Evolutionary conservation across 345 rosid genomes (phyloP).

Genomic region (Microthlaspi erraticum): DNA sequence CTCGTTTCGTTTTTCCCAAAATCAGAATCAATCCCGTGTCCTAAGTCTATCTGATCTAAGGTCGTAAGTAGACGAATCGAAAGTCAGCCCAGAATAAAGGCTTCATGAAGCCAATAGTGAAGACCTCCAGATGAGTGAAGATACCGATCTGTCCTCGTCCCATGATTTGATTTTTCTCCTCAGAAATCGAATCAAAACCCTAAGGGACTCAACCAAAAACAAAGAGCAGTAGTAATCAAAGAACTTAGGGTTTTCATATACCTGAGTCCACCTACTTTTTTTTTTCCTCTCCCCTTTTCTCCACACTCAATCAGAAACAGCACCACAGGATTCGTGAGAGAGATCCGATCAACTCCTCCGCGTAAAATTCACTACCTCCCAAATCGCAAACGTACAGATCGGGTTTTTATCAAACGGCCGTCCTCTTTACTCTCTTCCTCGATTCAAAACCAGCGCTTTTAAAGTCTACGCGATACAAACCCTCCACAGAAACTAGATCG

Average conservation of each 20-base stretch:
- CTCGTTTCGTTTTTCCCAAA: too few relatives aligned
- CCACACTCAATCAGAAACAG: not conserved
- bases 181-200: too few relatives aligned
- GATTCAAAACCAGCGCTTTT: not conserved
- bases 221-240: constrained; percentile 45
- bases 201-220: constrained; percentile 13
- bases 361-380: not conserved
- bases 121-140: too few relatives aligned
- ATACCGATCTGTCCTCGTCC: too few relatives aligned
- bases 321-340: not conserved
- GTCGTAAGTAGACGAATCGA: too few relatives aligned
- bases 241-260: constrained; percentile 46
- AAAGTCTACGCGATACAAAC: not conserved
- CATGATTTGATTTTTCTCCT: too few relatives aligned
- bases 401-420: not conserved
- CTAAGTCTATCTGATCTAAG: constrained; percentile 1
- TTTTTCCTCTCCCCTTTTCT: not conserved
- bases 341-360: constrained; percentile 24
- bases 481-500: constrained; percentile 1
- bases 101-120: too few relatives aligned
- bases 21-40: not conserved
- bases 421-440: not conserved
- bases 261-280: constrained; percentile 32
- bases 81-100: too few relatives aligned
- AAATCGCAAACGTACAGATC: not conserved